Evolutionary conservation across 2,329 filamentous ascomycete species (phyloP).

Genomic region (Cordyceps pruinosa): DNA sequence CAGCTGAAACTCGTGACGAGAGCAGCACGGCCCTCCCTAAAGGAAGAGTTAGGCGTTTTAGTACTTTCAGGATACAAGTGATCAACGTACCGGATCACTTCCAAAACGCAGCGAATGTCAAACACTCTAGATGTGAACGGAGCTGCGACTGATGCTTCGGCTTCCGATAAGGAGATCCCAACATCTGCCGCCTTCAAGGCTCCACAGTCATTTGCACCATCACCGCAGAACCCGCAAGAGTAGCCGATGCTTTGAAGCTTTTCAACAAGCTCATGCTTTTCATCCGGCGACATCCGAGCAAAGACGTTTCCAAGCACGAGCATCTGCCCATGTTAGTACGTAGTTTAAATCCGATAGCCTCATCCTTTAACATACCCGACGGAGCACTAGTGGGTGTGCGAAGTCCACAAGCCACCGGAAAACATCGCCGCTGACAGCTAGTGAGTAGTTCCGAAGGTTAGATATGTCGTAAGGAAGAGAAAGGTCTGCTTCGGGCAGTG

Average conservation of each 20-base stretch:
- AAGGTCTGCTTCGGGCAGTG: conserved; percentile 64
- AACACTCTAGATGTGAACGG: conserved; percentile 94
- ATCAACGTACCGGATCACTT: conserved; percentile 66
- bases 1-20: conserved; percentile 98
- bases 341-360: not conserved
- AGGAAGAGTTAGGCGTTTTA: conserved; percentile 17
- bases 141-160: conserved; percentile 95
- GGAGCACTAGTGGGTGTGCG: conserved; percentile 71
- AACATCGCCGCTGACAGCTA: conserved; percentile 87
- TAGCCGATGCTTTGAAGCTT: conserved; percentile 96
- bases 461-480: conserved; percentile 81
- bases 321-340: conserved; percentile 49
- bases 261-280: conserved; percentile 96
- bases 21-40: conserved; percentile 81
- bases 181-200: conserved; percentile 96
- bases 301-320: conserved; percentile 89
- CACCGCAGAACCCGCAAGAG: conserved; percentile 91
- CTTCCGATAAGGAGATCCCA: conserved; percentile 92
- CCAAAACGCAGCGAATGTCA: conserved; percentile 90
- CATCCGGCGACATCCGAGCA: conserved; percentile 96
- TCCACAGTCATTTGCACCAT: conserved; percentile 95
- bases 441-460: conserved; percentile 75
- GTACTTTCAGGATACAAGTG: not conserved
- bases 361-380: conserved; percentile 43
- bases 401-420: conserved; percentile 97